phyloP scores from a whole-genome alignment of 2,329 filamentous ascomycete species.

The Fusarium ambrosium region DNA sequence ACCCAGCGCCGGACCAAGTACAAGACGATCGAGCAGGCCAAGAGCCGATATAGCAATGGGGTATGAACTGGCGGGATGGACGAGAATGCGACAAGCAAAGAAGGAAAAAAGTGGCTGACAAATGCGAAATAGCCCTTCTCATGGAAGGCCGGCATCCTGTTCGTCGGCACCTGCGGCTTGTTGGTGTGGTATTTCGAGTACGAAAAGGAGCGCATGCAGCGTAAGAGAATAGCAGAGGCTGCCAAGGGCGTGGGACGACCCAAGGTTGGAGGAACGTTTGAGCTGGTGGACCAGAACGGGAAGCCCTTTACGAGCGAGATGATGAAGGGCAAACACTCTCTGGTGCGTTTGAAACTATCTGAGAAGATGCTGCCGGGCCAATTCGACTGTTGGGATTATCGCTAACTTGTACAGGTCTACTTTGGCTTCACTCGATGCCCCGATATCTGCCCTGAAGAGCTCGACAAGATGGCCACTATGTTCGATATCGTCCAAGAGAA shows the following conservation, averaged over 20 bases:
- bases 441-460: slow-evolving; percentile 98
- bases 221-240: slow-evolving; percentile 89
- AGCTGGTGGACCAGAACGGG: slow-evolving; percentile 85
- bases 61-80: slow-evolving; percentile 52
- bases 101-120: slow-evolving; percentile 42
- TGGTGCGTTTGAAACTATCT: slow-evolving; percentile 63
- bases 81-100: not conserved
- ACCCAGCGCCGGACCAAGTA: slow-evolving; percentile 57
- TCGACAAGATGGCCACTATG: slow-evolving; percentile 99
- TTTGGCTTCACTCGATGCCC: slow-evolving; percentile 99
- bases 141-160: slow-evolving; percentile 89
- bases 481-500: slow-evolving; percentile 77
- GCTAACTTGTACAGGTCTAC: slow-evolving; percentile 76
- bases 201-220: slow-evolving; percentile 92
- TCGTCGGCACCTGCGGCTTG: slow-evolving; percentile 81
- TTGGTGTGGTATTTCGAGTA: slow-evolving; percentile 92
- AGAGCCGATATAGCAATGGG: slow-evolving; percentile 69
- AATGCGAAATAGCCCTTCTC: slow-evolving; percentile 80
- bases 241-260: slow-evolving; percentile 93
- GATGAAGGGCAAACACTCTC: slow-evolving; percentile 86
- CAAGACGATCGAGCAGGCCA: slow-evolving; percentile 71
- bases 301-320: slow-evolving; percentile 81
- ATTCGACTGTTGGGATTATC: not conserved
- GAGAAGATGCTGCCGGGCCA: not conserved
- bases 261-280: slow-evolving; percentile 91